phyloP scores from a whole-genome alignment of 1,284 basidiomycete species.

The Cutaneotrichosporon sp. region DNA sequence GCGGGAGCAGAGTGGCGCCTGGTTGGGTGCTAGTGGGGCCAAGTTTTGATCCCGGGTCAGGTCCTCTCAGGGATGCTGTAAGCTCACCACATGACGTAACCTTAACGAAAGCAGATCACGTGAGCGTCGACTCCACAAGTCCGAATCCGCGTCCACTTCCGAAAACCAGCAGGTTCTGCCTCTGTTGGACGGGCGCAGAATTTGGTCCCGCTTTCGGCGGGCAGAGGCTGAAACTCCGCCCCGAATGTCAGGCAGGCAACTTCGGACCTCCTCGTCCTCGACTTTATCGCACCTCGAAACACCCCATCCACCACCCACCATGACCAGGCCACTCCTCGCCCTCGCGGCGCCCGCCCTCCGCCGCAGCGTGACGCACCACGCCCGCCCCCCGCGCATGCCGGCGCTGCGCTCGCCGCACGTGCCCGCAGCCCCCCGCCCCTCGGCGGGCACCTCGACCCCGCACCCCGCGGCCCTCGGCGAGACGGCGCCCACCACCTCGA shows the following conservation, averaged over 20 bases:
- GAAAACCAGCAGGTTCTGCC: not conserved
- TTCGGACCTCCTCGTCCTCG: not conserved
- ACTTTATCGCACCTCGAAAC: not conserved
- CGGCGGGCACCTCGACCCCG: constrained; percentile 44
- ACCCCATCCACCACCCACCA: not conserved
- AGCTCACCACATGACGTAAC: too few species aligned
- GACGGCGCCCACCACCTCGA: constrained; percentile 9
- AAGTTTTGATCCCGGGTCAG: not conserved
- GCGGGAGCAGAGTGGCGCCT: not conserved
- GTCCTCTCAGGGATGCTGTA: not conserved
- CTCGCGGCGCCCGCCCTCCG: constrained; percentile 14
- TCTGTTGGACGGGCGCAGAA: not conserved
- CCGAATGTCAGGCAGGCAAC: not conserved
- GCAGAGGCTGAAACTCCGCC: not conserved
- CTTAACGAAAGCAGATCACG: too few species aligned
- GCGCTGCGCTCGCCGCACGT: constrained; percentile 37
- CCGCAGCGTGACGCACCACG: constrained; percentile 41
- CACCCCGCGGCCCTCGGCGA: constrained; percentile 24
- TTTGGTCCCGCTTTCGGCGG: not conserved
- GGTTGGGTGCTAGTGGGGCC: not conserved
- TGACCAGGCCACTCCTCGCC: constrained; percentile 2
- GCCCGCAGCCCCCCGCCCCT: constrained; percentile 32
- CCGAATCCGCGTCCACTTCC: too few species aligned
- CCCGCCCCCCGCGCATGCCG: constrained; percentile 44
- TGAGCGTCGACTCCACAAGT: too few species aligned